Conservation (phyloP, 768 basidiomycete species). For the Pulveroboletus sp. region DNA sequence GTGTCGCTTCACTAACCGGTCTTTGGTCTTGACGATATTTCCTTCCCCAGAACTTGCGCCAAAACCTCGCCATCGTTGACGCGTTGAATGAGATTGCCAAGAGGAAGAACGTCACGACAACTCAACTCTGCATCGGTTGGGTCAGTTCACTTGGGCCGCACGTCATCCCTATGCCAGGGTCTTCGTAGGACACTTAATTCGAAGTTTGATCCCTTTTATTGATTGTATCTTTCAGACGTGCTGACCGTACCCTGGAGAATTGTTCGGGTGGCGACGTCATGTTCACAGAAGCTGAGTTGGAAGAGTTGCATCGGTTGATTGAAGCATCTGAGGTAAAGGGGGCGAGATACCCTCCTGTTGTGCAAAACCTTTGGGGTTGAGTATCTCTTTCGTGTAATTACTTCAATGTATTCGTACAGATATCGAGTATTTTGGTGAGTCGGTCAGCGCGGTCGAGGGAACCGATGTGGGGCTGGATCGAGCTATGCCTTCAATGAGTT, state of each 20-base stretch:
- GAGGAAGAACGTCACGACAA: constrained; percentile 40
- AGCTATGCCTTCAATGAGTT: no score
- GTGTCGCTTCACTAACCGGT: constrained; percentile 4
- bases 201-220: not conserved
- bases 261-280: constrained; percentile 40
- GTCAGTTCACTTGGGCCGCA: constrained; percentile 37
- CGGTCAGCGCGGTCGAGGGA: no score
- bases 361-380: constrained; percentile 34
- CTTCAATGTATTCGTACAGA: not conserved
- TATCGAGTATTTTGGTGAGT: no score
- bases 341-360: constrained; percentile 32
- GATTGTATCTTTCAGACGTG: constrained; percentile 19
- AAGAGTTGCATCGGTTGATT: constrained; percentile 38
- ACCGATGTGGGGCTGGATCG: no score
- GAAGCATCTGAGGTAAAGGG: constrained; percentile 37
- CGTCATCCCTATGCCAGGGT: constrained; percentile 50
- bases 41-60: constrained; percentile 32
- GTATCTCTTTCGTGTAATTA: not conserved
- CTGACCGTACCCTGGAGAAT: constrained; percentile 43
- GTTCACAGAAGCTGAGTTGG: constrained; percentile 38
- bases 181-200: constrained; percentile 30
- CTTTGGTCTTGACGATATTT: not conserved
- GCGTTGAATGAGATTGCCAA: constrained; percentile 38
- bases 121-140: constrained; percentile 44
- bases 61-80: constrained; percentile 44